Base-by-base conservation (phyloP, 257 asterid species). In the Plantago ovata region DNA sequence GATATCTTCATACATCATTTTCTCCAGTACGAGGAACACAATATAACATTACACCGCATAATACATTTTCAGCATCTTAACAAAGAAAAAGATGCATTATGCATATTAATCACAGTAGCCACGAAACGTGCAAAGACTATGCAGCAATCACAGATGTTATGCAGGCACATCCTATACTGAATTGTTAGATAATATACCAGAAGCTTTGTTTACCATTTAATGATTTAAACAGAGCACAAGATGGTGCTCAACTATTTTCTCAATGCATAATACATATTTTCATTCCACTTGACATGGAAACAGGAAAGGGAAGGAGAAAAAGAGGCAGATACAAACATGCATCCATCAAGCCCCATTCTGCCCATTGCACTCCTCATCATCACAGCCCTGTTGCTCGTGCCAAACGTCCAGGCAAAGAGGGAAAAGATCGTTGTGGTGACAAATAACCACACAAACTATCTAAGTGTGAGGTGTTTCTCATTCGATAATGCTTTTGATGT, bases 361-460 rank as follows among this genome's bases (percentile, higher is more conserved):
- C 39, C 58, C 57, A 21, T 36, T 9, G 7, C 58, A 58, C 52
- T 58, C 44, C 33, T 64, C 54, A 16, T 47, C 53, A 28, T 23
- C 45, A 28, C 50, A 0, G 62, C 49, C 49, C n/a, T 65, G 21
- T n/a, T 38, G 4, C 22, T 47, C 16, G 24, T 12, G 14, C 70
- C 10, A 8, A 48, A 7, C 9, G 53, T 0, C 74, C 63, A 28
- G 0, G 1, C 15, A 10, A 13, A 9, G 9, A n/a, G 38, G 0
- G 3, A 40, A 2, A 83, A 66, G 58, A 11, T 10, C 1, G 39
- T 85, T 1, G 50, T 47, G 20, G 20, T 85, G 7, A 83, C 89
- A 23, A 85, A 85, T 72, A 80, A 75, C 74, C 92, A 83, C 76
- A 76, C 83, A 1, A 80, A 76, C 70, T 75, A 72, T 64, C 76